Conservation (phyloP, 2,329 filamentous ascomycete species). For the Tolypocladium amazonense region DNA sequence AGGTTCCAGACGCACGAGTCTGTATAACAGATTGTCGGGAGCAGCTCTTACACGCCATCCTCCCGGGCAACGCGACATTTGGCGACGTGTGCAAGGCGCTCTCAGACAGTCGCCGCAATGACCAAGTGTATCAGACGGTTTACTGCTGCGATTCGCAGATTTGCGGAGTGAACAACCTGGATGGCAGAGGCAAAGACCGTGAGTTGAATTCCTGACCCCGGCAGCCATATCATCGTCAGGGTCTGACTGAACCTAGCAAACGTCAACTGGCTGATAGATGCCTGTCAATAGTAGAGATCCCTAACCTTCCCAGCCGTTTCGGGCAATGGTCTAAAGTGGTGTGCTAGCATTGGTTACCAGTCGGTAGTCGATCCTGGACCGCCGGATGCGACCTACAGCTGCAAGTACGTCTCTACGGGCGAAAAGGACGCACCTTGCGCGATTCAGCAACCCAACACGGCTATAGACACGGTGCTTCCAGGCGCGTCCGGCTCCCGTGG, state of each 20-base stretch:
- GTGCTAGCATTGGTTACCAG: constrained; percentile 13
- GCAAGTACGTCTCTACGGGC: constrained; percentile 3
- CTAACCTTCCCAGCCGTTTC: background rate
- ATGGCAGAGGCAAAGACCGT: constrained; percentile 31
- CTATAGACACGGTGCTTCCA: background rate
- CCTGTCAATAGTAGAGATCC: constrained; percentile 35
- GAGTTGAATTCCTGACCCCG: constrained; percentile 7
- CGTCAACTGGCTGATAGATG: constrained; percentile 39
- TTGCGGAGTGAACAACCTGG: constrained; percentile 34
- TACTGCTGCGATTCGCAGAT: constrained; percentile 41
- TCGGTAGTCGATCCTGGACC: constrained; percentile 14
- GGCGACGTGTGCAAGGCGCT: constrained; percentile 20
- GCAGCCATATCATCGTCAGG: background rate
- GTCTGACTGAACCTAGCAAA: constrained; percentile 27
- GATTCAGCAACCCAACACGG: background rate
- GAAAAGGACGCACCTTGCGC: background rate
- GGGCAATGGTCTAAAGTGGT: constrained; percentile 2
- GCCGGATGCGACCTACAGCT: constrained; percentile 8
- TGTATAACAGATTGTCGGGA: constrained; percentile 24
- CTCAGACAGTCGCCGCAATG: constrained; percentile 12
- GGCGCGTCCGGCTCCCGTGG: background rate
- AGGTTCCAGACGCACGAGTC: constrained; percentile 17
- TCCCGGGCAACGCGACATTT: constrained; percentile 18
- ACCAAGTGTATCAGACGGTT: constrained; percentile 28
- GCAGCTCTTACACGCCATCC: constrained; percentile 19